Conservation (phyloP, 2,329 filamentous ascomycete genomes). For the Phaeosphaeria sp. region DNA sequence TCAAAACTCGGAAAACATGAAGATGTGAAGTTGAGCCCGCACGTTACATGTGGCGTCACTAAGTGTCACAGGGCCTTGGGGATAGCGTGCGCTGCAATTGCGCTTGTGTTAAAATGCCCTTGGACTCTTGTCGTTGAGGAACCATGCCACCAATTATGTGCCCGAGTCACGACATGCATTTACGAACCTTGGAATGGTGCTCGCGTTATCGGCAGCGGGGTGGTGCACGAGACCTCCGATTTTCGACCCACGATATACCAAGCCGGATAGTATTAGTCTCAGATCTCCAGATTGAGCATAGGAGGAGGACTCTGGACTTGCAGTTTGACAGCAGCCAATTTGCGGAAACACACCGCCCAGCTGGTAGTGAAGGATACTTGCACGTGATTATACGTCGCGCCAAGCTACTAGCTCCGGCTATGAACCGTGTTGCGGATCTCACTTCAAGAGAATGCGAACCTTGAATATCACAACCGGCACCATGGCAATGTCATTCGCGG, state of each 20-base stretch:
- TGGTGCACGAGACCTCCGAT: conserved; percentile 16
- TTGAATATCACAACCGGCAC: background rate
- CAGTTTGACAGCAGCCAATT: background rate
- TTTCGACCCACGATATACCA: background rate
- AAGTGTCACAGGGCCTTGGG: conserved; percentile 18
- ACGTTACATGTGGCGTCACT: conserved; percentile 21
- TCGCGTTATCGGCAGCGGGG: conserved; percentile 26
- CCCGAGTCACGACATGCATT: conserved; percentile 22
- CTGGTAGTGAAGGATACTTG: background rate
- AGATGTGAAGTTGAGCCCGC: conserved; percentile 15
- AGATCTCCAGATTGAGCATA: background rate
- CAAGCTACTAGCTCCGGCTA: background rate
- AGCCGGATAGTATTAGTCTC: background rate
- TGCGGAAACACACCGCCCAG: background rate
- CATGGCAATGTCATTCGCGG: background rate
- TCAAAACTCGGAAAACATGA: conserved; percentile 15
- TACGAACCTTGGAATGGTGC: conserved; percentile 4
- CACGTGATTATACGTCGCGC: background rate
- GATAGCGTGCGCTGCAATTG: background rate
- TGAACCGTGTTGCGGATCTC: background rate
- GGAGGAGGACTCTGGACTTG: background rate
- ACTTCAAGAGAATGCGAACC: background rate
- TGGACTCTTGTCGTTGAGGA: conserved; percentile 14
- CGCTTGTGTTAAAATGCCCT: background rate
- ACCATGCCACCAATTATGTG: conserved; percentile 19